These are phyloP conservation scores for Cryptococcus sp. DNA, from an alignment of 1,284 basidiomycete genomes.

Conservation along the genomic window DNA sequence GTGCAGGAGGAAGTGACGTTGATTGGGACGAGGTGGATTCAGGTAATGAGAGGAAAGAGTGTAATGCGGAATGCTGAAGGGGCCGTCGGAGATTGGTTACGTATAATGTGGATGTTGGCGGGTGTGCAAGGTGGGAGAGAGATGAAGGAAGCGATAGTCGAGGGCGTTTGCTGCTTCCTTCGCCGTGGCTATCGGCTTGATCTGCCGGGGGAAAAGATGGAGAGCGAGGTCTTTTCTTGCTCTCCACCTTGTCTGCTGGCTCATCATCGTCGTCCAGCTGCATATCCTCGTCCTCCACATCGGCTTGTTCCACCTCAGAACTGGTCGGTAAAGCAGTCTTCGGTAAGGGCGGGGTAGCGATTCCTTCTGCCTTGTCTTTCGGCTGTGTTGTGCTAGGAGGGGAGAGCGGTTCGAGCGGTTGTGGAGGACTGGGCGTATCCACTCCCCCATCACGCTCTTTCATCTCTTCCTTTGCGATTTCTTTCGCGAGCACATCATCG, in stretches of 20 bases:
- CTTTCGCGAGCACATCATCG: conserved; percentile 26
- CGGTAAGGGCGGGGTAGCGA: conserved; percentile 11
- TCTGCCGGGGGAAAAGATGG: conserved; percentile 1
- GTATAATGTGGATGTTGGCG: conserved; percentile 46
- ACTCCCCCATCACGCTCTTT: conserved; percentile 8
- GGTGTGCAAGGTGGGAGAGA: conserved; percentile 41
- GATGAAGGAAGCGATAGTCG: conserved; percentile 30
- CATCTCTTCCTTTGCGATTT: conserved; percentile 27
- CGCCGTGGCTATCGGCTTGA: background rate
- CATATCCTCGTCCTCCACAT: conserved; percentile 12
- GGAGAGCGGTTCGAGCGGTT: conserved; percentile 22
- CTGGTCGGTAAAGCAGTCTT: background rate
- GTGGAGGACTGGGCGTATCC: conserved; percentile 15
- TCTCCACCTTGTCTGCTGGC: background rate
- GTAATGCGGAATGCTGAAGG: conserved; percentile 34
- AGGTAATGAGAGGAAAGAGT: conserved; percentile 28
- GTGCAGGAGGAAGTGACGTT: conserved; percentile 20
- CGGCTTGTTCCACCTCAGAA: background rate
- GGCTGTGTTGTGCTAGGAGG: background rate
- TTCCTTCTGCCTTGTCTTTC: background rate
- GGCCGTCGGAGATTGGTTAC: conserved; percentile 51
- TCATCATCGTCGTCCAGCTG: conserved; percentile 10
- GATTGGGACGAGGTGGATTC: conserved; percentile 12
- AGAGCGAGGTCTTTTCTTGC: conserved; percentile 12
- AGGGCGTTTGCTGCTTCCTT: conserved; percentile 7